Conservation (phyloP, 1,284 basidiomycete species). For the Sporisorium exsertum region DNA sequence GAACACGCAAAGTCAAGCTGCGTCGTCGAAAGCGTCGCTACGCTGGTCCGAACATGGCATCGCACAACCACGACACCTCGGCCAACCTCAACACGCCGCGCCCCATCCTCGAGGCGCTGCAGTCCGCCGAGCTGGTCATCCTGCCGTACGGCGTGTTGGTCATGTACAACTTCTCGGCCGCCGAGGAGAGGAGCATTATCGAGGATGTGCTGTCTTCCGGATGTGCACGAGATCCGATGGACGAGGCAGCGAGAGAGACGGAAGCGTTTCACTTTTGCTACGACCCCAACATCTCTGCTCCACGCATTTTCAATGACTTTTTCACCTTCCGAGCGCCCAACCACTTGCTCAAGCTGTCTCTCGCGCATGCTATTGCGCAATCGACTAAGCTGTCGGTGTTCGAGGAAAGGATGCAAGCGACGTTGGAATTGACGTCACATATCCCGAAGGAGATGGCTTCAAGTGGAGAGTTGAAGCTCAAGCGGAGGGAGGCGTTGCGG, state of each 20-base stretch:
- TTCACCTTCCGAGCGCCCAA: conserved; percentile 79
- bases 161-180: conserved; percentile 67
- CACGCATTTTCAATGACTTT: conserved; percentile 83
- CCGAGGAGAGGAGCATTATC: conserved; percentile 64
- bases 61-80: conserved; percentile 67
- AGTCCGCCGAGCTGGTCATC: conserved; percentile 66
- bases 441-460: conserved; percentile 87
- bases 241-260: conserved; percentile 57
- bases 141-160: conserved; percentile 68
- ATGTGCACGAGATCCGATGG: conserved; percentile 56
- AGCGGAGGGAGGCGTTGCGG: conserved; percentile 83
- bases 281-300: conserved; percentile 83
- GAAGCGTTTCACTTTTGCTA: conserved; percentile 72
- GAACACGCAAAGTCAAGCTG: conserved; percentile 34
- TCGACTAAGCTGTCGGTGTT: conserved; percentile 91
- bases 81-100: conserved; percentile 64
- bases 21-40: conserved; percentile 41
- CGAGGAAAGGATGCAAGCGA: conserved; percentile 82
- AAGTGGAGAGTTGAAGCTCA: conserved; percentile 82
- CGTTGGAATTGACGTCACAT: conserved; percentile 82
- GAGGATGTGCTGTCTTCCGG: conserved; percentile 65
- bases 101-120: conserved; percentile 64
- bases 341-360: conserved; percentile 77
- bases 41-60: conserved; percentile 65
- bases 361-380: conserved; percentile 93